Evolutionary conservation across 805 yeast species (phyloP), one percentile per base, ranked within the genome.

Genomic region (Candida jianshihensis): DNA sequence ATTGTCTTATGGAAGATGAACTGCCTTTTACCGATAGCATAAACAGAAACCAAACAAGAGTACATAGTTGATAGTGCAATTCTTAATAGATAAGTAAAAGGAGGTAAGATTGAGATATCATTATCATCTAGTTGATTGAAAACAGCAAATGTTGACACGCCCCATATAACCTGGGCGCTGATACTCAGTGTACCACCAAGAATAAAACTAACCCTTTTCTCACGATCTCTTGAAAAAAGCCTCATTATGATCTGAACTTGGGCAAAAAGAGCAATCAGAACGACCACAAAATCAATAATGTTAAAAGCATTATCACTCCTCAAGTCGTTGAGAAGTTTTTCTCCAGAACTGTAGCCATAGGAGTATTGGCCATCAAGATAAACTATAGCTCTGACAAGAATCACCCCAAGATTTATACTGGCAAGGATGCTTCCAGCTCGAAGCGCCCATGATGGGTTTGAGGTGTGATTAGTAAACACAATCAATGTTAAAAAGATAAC

Each of bases 161-260:
- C 85, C 87, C 89, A 82, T 5, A 83, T 64, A 1, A 73, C 63
- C 51, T 83, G 87, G 1, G 87, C 70, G 6, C 73, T 55, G 1
- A 73, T 36, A 3, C 78, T 65, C 4, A 81, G 58, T 1, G 67
- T 40, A 0, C 73, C 59, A 1, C 95, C 94, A 16, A 73, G 60
- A 33, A 71, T 60, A 31, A 83, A 70, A 6, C 81, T 68, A 24
- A 76, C 60, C 37, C 86, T 63, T 49, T 78, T 80, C 55, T 85
- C 95, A 38, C 70, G 71, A 31, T 71, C 79, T 34, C 94, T 64
- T 36, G 74, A 71, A 47, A 82, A 82, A 20, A 81, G 54, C 36
- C 87, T 63, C 72, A 78, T 78, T 5, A 80, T 66, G 24, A 82
- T 76, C 48, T 80, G 85, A 1, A 81, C 85, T 54, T 83, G 89